A percentile compares a stretch with the other conserved stretches of the same genome.
Conservation (phyloP, 208 protist genomes). For the Trypanosoma vivax region DNA sequence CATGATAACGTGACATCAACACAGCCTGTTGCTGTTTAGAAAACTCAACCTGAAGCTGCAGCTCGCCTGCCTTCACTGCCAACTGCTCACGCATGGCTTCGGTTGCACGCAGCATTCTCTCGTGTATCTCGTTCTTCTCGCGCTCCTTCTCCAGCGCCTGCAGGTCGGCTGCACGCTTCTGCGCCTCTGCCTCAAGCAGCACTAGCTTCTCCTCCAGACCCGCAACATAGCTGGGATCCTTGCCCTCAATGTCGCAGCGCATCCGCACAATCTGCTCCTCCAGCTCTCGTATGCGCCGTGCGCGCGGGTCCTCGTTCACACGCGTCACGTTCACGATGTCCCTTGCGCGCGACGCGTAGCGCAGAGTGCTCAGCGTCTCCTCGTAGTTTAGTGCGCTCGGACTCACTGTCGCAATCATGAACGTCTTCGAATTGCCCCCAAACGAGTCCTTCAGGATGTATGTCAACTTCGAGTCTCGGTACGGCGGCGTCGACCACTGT, state of each 20-base stretch:
- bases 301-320: slow-evolving; percentile 60
- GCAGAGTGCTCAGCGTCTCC: slow-evolving; percentile 61
- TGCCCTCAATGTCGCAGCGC: slow-evolving; percentile 20
- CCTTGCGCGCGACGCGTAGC: slow-evolving; percentile 62
- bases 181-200: slow-evolving; percentile 48
- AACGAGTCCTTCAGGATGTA: slow-evolving; percentile 35
- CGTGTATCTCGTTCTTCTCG: slow-evolving; percentile 36
- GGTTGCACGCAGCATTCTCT: slow-evolving; percentile 34
- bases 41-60: slow-evolving; percentile 23
- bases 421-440: slow-evolving; percentile 66
- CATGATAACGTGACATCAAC: too few species aligned
- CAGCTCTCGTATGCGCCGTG: slow-evolving; percentile 50
- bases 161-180: slow-evolving; percentile 49
- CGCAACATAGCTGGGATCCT: slow-evolving; percentile 27
- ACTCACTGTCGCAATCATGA: slow-evolving; percentile 61
- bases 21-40: too few species aligned
- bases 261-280: slow-evolving; percentile 47
- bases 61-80: slow-evolving; percentile 6
- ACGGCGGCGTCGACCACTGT: slow-evolving; percentile 21
- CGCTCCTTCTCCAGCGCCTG: slow-evolving; percentile 48
- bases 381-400: slow-evolving; percentile 35
- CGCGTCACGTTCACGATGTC: slow-evolving; percentile 56
- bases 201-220: slow-evolving; percentile 50
- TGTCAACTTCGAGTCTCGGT: slow-evolving; percentile 52
- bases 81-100: slow-evolving; percentile 27